Conservation (phyloP, 768 basidiomycete genomes). For the Suillus paluster region DNA sequence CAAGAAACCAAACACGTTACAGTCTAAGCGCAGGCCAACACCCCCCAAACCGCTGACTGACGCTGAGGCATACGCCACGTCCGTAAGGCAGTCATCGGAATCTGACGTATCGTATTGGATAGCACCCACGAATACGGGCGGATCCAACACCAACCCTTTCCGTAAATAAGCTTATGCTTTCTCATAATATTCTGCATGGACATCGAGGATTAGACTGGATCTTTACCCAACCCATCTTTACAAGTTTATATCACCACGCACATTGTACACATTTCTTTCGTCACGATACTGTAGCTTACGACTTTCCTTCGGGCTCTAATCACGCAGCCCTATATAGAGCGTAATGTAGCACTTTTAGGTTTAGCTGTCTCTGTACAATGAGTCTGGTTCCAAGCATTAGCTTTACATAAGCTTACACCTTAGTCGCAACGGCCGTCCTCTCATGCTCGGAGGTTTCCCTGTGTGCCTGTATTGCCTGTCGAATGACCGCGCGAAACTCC, state of each 20-base stretch:
- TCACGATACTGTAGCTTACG: constrained; percentile 12
- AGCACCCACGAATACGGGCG: constrained; percentile 47
- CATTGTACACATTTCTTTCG: constrained; percentile 23
- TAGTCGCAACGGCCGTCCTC: not conserved
- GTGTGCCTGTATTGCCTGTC: constrained; percentile 14
- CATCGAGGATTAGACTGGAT: constrained; percentile 25
- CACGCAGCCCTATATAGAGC: constrained; percentile 16
- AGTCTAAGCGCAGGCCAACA: constrained; percentile 30
- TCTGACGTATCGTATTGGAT: constrained; percentile 47
- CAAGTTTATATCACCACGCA: constrained; percentile 8
- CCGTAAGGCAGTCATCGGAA: constrained; percentile 43
- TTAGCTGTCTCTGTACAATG: not conserved
- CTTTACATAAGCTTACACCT: constrained; percentile 7
- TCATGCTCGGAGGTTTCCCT: constrained; percentile 12
- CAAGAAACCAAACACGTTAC: constrained; percentile 35
- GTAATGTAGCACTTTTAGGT: constrained; percentile 28
- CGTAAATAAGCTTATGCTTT: constrained; percentile 39
- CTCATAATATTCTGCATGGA: constrained; percentile 26
- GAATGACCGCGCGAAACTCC: constrained; percentile 33
- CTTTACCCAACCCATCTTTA: constrained; percentile 14
- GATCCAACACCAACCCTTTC: constrained; percentile 61
- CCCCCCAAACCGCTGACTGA: constrained; percentile 47
- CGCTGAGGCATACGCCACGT: constrained; percentile 62
- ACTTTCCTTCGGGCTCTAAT: constrained; percentile 16
- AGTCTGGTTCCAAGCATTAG: not conserved